These are phyloP conservation scores for Gossypium schwendimanii DNA, from an alignment of 441 rosid genomes.

Conservation along the genomic window DNA sequence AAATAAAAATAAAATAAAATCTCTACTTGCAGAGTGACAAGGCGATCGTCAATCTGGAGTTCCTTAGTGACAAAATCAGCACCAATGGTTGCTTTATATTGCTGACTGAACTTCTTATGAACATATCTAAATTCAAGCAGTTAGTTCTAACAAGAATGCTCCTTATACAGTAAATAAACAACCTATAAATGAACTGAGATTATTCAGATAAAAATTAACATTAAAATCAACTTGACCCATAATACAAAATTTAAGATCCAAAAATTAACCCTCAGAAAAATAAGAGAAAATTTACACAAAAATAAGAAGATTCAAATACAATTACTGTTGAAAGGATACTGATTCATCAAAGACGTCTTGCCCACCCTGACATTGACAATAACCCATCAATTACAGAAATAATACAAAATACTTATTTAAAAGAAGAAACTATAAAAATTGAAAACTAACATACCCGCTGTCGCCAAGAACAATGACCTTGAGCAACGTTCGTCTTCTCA, in stretches of 20 bases:
- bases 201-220: not conserved
- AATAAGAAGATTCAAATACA: not conserved
- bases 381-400: slow-evolving; percentile 1
- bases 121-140: slow-evolving; percentile 58
- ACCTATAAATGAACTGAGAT: not conserved
- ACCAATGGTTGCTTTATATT: slow-evolving; percentile 95
- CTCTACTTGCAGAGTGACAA: slow-evolving; percentile 79
- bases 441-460: slow-evolving; percentile 58
- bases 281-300: not conserved
- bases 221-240: not conserved
- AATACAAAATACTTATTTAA: not conserved
- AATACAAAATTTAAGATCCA: not conserved
- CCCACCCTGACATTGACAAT: slow-evolving; percentile 63
- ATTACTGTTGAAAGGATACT: slow-evolving; percentile 52
- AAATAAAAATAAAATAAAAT: not conserved
- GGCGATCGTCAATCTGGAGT: slow-evolving; percentile 84
- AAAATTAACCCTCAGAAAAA: not conserved
- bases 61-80: slow-evolving; percentile 97
- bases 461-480: slow-evolving; percentile 97
- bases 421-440: not conserved
- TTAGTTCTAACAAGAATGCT: slow-evolving; percentile 20
- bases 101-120: slow-evolving; percentile 89
- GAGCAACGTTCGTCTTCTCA: slow-evolving; percentile 78
- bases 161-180: not conserved
- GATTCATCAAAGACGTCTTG: slow-evolving; percentile 98